Conservation (phyloP, 768 basidiomycete species). For the Chiua virens region DNA sequence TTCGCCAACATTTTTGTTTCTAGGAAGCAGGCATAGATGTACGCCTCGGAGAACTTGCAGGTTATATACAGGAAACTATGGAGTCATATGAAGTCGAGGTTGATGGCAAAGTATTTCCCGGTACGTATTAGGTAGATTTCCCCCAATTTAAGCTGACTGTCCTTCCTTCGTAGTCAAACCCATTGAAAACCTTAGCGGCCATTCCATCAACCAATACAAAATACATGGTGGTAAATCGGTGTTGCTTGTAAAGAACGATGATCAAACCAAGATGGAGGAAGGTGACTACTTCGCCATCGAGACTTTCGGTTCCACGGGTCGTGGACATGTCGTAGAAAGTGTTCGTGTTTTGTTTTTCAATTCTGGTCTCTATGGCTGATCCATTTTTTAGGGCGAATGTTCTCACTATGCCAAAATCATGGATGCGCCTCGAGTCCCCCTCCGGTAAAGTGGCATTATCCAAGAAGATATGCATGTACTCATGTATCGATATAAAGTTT, state of each 20-base stretch:
- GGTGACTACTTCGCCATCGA: constrained; percentile 99
- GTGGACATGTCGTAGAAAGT: constrained; percentile 82
- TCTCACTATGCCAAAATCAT: constrained; percentile 86
- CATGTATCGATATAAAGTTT: constrained; percentile 49
- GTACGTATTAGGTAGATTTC: constrained; percentile 37
- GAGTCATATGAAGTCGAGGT: constrained; percentile 97
- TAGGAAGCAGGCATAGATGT: constrained; percentile 98
- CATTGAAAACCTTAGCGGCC: constrained; percentile 92
- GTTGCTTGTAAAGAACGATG: constrained; percentile 83
- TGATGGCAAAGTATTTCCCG: constrained; percentile 78
- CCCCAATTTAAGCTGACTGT: not conserved
- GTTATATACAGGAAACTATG: constrained; percentile 96
- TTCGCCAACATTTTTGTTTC: constrained; percentile 3
- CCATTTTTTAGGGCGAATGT: constrained; percentile 68
- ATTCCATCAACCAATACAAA: constrained; percentile 85
- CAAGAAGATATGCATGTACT: not conserved
- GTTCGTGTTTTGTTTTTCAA: constrained; percentile 39
- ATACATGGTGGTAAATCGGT: constrained; percentile 96
- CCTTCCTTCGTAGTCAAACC: constrained; percentile 69
- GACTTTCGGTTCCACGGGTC: constrained; percentile 97
- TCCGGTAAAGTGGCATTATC: constrained; percentile 53
- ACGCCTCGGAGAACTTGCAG: constrained; percentile 88
- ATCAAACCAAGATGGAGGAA: constrained; percentile 97
- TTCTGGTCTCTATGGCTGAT: not conserved
- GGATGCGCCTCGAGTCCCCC: constrained; percentile 68